phyloP scores from a whole-genome alignment of 2,329 filamentous ascomycete species.

The Sporothrix globosa region DNA sequence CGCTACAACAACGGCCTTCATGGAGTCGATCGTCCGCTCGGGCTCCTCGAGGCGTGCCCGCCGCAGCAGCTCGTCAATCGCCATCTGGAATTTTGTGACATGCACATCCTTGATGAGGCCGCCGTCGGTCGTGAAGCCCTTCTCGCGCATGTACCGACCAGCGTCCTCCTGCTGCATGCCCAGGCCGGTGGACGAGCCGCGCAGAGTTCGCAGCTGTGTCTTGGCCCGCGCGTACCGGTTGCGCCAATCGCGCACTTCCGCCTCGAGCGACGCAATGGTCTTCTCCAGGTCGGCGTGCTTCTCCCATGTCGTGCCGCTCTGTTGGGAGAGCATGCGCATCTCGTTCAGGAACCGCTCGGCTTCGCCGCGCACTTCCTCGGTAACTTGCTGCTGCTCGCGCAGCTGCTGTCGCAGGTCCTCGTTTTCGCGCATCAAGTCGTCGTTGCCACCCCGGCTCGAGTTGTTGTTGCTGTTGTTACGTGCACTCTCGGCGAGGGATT shows the following conservation, averaged over 20 bases:
- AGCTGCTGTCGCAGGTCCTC: slow-evolving; percentile 67
- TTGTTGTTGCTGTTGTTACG: slow-evolving; percentile 25
- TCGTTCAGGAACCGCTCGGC: slow-evolving; percentile 82
- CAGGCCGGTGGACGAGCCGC: slow-evolving; percentile 77
- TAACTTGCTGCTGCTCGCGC: slow-evolving; percentile 76
- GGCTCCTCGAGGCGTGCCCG: slow-evolving; percentile 74
- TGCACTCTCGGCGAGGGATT: slow-evolving; percentile 41
- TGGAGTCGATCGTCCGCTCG: slow-evolving; percentile 75
- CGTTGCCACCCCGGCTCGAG: slow-evolving; percentile 45
- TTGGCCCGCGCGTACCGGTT: slow-evolving; percentile 85
- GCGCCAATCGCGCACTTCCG: slow-evolving; percentile 87
- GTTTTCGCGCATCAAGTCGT: slow-evolving; percentile 69
- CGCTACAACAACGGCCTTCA: slow-evolving; percentile 82
- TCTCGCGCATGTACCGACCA: slow-evolving; percentile 66
- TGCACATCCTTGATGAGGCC: slow-evolving; percentile 89
- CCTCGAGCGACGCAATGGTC: slow-evolving; percentile 75
- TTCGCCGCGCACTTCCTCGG: slow-evolving; percentile 83
- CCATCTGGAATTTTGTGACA: slow-evolving; percentile 91
- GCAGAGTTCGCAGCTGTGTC: slow-evolving; percentile 80
- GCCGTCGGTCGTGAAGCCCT: slow-evolving; percentile 68
- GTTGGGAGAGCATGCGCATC: slow-evolving; percentile 83
- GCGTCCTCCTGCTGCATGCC: slow-evolving; percentile 70
- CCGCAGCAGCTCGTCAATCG: slow-evolving; percentile 86
- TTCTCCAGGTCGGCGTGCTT: slow-evolving; percentile 77
- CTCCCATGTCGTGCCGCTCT: slow-evolving; percentile 77